Evolutionary conservation across 2,329 filamentous ascomycete genomes (phyloP).

Genomic region (Microcera coccophila): DNA sequence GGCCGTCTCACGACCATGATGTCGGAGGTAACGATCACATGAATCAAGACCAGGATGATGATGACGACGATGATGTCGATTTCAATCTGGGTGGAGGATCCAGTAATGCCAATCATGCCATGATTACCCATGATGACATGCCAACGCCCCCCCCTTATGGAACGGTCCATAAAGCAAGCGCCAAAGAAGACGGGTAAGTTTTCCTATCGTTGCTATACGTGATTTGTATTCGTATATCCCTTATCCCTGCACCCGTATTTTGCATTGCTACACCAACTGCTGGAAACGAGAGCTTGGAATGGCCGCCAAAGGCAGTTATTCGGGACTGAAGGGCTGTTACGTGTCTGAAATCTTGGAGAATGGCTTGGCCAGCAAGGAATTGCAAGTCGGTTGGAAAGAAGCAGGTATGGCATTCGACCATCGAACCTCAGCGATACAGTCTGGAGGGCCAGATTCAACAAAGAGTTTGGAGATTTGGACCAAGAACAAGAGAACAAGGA

Average conservation of each 20-base stretch:
- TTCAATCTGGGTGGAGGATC: slow-evolving; percentile 51
- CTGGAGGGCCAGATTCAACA: slow-evolving; percentile 21
- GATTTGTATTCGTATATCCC: slow-evolving; percentile 18
- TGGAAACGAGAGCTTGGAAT: slow-evolving; percentile 16
- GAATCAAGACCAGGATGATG: slow-evolving; percentile 44
- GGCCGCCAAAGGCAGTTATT: slow-evolving; percentile 16
- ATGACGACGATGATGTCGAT: slow-evolving; percentile 56
- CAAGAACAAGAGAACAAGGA: slow-evolving; percentile 24
- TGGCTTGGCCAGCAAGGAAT: slow-evolving; percentile 28
- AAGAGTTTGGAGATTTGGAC: slow-evolving; percentile 16
- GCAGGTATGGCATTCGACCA: slow-evolving; percentile 22
- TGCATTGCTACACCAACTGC: slow-evolving; percentile 11
- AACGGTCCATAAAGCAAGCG: slow-evolving; percentile 56
- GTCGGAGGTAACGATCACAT: slow-evolving; percentile 39
- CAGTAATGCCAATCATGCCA: slow-evolving; percentile 29
- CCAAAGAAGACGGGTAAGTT: slow-evolving; percentile 50
- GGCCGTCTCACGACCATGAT: slow-evolving; percentile 18
- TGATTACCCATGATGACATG: slow-evolving; percentile 29
- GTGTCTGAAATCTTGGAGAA: slow-evolving; percentile 19
- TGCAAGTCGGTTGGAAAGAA: slow-evolving; percentile 24
- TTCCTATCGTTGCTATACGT: slow-evolving; percentile 18
- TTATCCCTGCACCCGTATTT: slow-evolving; percentile 8
- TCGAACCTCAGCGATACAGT: slow-evolving; percentile 20
- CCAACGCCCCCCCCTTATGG: slow-evolving; percentile 34
- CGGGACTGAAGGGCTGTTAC: slow-evolving; percentile 16